phyloP scores from a whole-genome alignment of 371 early-diverging fungal genomes.

The Mitosporidium daphniae region DNA sequence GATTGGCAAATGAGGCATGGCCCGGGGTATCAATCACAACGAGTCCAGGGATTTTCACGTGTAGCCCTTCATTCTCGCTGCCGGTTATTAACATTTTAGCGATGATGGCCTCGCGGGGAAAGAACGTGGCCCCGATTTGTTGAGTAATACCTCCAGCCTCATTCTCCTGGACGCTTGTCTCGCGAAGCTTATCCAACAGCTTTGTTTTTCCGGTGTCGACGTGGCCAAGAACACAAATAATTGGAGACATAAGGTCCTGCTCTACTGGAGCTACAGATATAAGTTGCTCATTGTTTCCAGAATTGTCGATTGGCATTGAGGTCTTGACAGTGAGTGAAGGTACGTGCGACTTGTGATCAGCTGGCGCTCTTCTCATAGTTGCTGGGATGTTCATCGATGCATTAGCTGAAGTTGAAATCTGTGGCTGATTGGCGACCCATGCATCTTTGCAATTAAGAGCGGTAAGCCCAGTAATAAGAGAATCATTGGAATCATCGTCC shows the following conservation, averaged over 20 bases:
- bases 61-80: conserved; percentile 11
- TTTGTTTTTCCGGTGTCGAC: conserved; percentile 99
- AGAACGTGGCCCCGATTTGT: conserved; percentile 99
- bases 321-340: conserved; percentile 25
- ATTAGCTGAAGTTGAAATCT: conserved; percentile 31
- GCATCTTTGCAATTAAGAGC: too few species aligned
- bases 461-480: too few species aligned
- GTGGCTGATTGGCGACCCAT: conserved; percentile 24
- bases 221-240: conserved; percentile 97
- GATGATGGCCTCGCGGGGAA: conserved; percentile 71
- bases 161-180: conserved; percentile 95
- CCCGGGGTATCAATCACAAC: conserved; percentile 98
- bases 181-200: conserved; percentile 92
- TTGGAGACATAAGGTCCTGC: conserved; percentile 77
- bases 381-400: conserved; percentile 12
- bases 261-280: conserved; percentile 41
- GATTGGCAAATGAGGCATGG: conserved; percentile 96
- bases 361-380: conserved; percentile 31
- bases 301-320: too few species aligned
- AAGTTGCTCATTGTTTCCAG: too few species aligned
- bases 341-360: conserved; percentile 19
- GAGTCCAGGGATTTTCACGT: conserved; percentile 70
- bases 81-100: conserved; percentile 54
- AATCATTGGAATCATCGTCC: too few species aligned
- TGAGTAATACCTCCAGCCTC: conserved; percentile 99